Percentiles rank a stretch among this genome's conserved stretches.
phyloP scores from a whole-genome alignment of 306 rosid genomes.

The Acacia confusa region DNA sequence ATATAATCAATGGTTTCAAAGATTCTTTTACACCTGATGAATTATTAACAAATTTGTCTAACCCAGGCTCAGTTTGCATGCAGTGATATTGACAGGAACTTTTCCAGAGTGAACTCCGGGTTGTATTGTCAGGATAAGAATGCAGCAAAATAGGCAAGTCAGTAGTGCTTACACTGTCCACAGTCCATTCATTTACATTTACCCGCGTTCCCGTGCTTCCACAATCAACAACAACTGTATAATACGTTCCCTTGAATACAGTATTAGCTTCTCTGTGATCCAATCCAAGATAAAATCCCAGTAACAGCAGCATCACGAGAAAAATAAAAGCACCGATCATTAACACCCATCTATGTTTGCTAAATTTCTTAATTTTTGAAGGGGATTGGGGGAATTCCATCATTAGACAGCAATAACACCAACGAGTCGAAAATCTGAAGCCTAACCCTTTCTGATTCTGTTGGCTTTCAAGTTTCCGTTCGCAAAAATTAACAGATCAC shows the following conservation, averaged over 20 bases:
- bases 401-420: constrained; percentile 20
- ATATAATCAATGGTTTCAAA: constrained; percentile 67
- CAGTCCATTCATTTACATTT: constrained; percentile 65
- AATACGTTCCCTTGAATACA: constrained; percentile 45
- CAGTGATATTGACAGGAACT: constrained; percentile 71
- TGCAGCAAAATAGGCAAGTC: constrained; percentile 59
- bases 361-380: constrained; percentile 55
- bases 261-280: constrained; percentile 20
- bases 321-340: constrained; percentile 30
- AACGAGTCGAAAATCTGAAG: neutral
- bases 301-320: constrained; percentile 38
- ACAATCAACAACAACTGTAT: constrained; percentile 78
- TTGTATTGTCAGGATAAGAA: constrained; percentile 60
- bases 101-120: constrained; percentile 46
- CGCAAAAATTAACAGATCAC: neutral
- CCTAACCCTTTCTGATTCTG: constrained; percentile 9
- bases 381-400: constrained; percentile 75
- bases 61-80: constrained; percentile 85
- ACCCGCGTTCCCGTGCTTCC: constrained; percentile 84
- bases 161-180: constrained; percentile 20
- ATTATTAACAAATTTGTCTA: constrained; percentile 70
- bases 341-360: constrained; percentile 35
- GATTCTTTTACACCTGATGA: constrained; percentile 57
- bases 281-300: constrained; percentile 53
- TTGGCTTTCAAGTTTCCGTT: neutral